Evolutionary conservation across 2,329 filamentous ascomycete species (phyloP).

Genomic region (Colletotrichum spinosum): DNA sequence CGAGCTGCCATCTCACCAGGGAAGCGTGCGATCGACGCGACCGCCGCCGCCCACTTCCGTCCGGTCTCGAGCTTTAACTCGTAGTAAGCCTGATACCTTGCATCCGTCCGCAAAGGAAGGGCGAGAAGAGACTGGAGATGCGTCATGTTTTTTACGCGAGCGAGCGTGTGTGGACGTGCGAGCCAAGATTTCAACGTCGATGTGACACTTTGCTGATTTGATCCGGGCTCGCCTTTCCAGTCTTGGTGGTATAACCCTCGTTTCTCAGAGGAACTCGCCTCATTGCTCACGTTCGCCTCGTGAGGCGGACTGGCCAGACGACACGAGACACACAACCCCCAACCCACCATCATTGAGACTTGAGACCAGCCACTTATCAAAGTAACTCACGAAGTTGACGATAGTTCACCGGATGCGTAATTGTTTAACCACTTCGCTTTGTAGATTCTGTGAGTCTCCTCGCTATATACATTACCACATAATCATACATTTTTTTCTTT

Average conservation of each 20-base stretch:
- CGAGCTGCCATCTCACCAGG: constrained; percentile 24
- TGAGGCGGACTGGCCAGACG: no score
- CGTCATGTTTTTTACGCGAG: constrained; percentile 1
- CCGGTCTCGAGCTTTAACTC: constrained; percentile 27
- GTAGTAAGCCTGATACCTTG: not conserved
- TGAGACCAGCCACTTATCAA: not conserved
- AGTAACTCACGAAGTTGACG: not conserved
- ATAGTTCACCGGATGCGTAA: not conserved
- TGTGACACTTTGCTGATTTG: not conserved
- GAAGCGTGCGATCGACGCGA: not conserved
- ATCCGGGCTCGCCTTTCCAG: not conserved
- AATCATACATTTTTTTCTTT: constrained; percentile 26
- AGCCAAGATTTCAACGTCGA: not conserved
- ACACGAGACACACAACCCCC: not conserved
- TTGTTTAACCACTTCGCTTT: constrained; percentile 6
- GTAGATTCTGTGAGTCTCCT: constrained; percentile 27
- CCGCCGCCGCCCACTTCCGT: constrained; percentile 20
- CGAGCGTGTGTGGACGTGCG: not conserved
- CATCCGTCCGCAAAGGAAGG: no score
- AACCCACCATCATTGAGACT: not conserved
- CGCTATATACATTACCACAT: constrained; percentile 36
- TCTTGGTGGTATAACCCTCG: not conserved
- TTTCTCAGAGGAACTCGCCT: not conserved
- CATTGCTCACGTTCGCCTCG: not conserved
- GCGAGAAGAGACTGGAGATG: not conserved